phyloP scores from a whole-genome alignment of 345 rosid genomes.

The Bruguiera sexangula region DNA sequence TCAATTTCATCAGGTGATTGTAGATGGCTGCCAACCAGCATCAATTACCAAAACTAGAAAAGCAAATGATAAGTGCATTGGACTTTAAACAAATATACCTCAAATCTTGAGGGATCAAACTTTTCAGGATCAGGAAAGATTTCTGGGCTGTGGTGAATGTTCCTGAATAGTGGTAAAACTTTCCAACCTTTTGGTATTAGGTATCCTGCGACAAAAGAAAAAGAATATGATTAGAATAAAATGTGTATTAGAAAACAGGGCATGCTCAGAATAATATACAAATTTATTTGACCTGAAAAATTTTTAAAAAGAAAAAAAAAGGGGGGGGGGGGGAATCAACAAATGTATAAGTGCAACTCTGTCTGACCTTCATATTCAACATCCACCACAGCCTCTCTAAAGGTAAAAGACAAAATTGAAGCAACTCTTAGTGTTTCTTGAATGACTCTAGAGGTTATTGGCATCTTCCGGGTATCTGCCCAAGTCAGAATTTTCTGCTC shows the following conservation, averaged over 20 bases:
- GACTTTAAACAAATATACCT: slow-evolving; percentile 18
- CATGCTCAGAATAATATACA: no score
- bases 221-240: no score
- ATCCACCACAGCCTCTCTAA: slow-evolving; percentile 88
- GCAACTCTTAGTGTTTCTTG: slow-evolving; percentile 83
- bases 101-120: slow-evolving; percentile 52
- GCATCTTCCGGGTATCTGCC: slow-evolving; percentile 77
- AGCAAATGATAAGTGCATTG: not conserved
- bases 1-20: not conserved
- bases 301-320: not conserved
- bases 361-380: slow-evolving; percentile 71
- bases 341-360: not conserved
- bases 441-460: slow-evolving; percentile 63
- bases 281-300: no score
- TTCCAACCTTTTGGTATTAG: slow-evolving; percentile 63
- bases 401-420: slow-evolving; percentile 80
- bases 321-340: not conserved
- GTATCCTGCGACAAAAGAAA: slow-evolving; percentile 25
- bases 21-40: no score
- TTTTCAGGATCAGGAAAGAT: slow-evolving; percentile 39
- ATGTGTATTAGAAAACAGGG: not conserved
- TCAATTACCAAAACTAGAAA: no score
- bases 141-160: slow-evolving; percentile 45
- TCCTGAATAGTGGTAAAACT: slow-evolving; percentile 51
- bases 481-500: slow-evolving; percentile 45